Base-by-base conservation (phyloP, 805 yeast species). In the Suhomyces xylopsoci region DNA sequence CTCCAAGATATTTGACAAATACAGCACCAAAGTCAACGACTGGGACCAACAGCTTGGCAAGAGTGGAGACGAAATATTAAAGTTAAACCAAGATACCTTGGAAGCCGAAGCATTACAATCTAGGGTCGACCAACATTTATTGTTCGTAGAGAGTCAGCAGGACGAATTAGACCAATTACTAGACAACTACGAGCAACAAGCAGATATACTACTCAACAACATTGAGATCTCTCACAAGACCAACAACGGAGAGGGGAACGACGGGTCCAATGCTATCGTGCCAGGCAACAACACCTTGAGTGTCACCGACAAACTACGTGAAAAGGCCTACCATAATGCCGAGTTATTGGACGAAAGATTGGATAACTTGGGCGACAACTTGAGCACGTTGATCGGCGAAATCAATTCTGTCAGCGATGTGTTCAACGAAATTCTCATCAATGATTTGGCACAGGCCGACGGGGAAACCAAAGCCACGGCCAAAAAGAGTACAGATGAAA, bases 91-190 rank as follows among this genome's bases (percentile, higher is more conserved):
- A 36, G 92, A 90, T 56, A 85, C 94, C 3, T 68, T 86, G 38
- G 82, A 83, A 50, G 96, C 97, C 5, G 97, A 92, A 62, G 88
- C 87, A 58, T 82, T 88, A 49, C 97, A 93, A 65, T 76, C 78
- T 43, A 88, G 87, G 60, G 86, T 94, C 46, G 98, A 94, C 60
- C 97, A 91, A 67, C 87, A 91, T 40, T 76, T 94, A 51, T 76
- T 84, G 41, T 93, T 91, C 63, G 87, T 94, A 48, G 94, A 88
- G 63, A 86, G 87, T 60, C 98, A 94, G 67, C 99, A 94, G 65
- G 90, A 88, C 53, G 98, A 93, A 62, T 74, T 94, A 47, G 99
- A 93, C 54, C 76, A 81, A 14, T 79, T 93, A 61, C 79, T 94
- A 56, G 87, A 87, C 58, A 86, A 86, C 55, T 92, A 92, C 63